Evolutionary conservation across 495 filamentous ascomycete genomes (phyloP).

Genomic region (Aspergillus avenaceus): DNA sequence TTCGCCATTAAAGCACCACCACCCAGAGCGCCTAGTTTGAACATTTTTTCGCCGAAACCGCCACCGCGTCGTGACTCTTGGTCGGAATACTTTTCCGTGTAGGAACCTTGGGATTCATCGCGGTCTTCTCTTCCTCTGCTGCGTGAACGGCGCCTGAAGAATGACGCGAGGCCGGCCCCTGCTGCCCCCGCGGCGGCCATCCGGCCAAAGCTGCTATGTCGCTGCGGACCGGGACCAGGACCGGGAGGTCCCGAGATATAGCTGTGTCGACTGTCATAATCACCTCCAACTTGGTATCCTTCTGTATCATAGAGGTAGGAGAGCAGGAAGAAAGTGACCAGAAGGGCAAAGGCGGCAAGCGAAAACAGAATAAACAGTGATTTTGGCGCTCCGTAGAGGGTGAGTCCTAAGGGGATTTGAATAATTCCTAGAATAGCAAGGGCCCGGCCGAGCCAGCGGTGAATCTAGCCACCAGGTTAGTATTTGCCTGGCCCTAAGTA

Average conservation of each 20-base stretch:
- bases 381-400: constrained; percentile 87
- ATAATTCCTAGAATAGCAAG: constrained; percentile 76
- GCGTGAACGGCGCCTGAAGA: constrained; percentile 46
- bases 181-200: constrained; percentile 50
- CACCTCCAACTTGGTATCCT: constrained; percentile 41
- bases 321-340: constrained; percentile 69
- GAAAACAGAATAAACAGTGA: constrained; percentile 80
- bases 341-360: constrained; percentile 61
- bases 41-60: constrained; percentile 59
- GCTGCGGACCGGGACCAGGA: constrained; percentile 18
- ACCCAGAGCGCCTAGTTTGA: constrained; percentile 62
- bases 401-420: constrained; percentile 86
- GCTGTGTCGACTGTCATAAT: constrained; percentile 50
- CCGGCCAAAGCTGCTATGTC: constrained; percentile 30
- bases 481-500: neutral
- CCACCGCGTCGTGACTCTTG: constrained; percentile 44
- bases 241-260: constrained; percentile 43
- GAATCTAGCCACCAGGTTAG: constrained; percentile 44
- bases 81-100: constrained; percentile 59
- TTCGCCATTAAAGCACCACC: constrained; percentile 64
- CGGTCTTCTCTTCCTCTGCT: constrained; percentile 30
- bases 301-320: constrained; percentile 57
- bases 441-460: constrained; percentile 80
- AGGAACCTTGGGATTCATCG: constrained; percentile 46
- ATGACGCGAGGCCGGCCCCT: constrained; percentile 57